Base-by-base conservation (phyloP, 2,329 filamentous ascomycete genomes). In the Trichoderma polysporum region DNA sequence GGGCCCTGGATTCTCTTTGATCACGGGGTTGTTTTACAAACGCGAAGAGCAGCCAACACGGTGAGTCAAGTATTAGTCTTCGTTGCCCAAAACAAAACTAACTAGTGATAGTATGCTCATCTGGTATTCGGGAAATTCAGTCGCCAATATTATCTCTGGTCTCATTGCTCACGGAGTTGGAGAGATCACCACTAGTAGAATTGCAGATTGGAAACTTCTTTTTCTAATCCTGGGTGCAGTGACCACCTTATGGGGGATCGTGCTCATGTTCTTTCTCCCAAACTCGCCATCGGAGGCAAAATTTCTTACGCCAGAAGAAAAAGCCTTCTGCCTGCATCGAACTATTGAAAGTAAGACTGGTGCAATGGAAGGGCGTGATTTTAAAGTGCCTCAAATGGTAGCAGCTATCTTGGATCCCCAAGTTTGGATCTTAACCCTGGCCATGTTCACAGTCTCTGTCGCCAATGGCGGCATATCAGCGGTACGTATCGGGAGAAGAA, bases 21-120 rank as follows among this genome's bases (percentile, higher is more conserved):
- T 69, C n/a, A 65, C 68, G 8, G 58, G 67, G 29, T 59, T 67
- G 64, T 76, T 71, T 69, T 76, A 76, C n/a, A 64, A 71, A 37
- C 68, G 68, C 22, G 39, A 69, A 12, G 74, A 76, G 64, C 71
- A 74, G 45, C 70, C 73, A 29, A 12, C 12, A 5, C 49, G 35
- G 13, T 39, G 22, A 13, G 15, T 22, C 8, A 9, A 10, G 15
- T 22, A 17, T 12, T 17, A 25, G 12, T 15, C 27, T 17, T 47
- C 37, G 6, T 9, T n/a, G 15, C 4, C 5, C 17, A 19, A 22
- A 12, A 10, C 6, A 22, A 9, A 22, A 8, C 9, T 19, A 4
- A 7, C 17, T 57, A 37, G 27, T 12, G 4, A 29, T n/a, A n/a
- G n/a, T n/a, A n/a, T n/a, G n/a, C n/a, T n/a, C n/a, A n/a, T n/a